Evolutionary conservation across 2,329 filamentous ascomycete species (phyloP).

Genomic region (Claviceps quebecensis): DNA sequence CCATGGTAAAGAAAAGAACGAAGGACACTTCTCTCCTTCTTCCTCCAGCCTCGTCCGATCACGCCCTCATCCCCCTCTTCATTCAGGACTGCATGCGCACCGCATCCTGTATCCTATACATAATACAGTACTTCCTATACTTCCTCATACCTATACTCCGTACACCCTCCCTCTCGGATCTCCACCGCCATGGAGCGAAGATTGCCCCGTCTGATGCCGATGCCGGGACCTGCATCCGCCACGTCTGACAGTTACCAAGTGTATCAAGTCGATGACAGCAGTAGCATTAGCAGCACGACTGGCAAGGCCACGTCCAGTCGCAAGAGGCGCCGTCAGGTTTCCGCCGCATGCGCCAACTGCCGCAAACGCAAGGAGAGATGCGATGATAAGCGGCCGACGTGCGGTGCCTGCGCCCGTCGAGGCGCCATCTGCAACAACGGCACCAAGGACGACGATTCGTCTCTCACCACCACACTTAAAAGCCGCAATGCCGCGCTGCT

Average conservation of each 20-base stretch:
- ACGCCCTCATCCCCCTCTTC: too few species aligned
- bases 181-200: background rate
- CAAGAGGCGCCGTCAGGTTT: constrained; percentile 5
- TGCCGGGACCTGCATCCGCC: background rate
- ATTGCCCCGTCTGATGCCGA: background rate
- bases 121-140: too few species aligned
- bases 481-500: constrained; percentile 4
- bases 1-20: too few species aligned
- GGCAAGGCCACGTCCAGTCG: background rate
- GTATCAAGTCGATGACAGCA: background rate
- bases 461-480: background rate
- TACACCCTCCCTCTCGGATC: too few species aligned
- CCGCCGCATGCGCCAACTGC: constrained; percentile 4
- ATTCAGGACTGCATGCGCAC: too few species aligned
- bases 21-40: too few species aligned
- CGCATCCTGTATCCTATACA: too few species aligned
- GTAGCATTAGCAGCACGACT: background rate
- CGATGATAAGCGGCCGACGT: constrained; percentile 4
- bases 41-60: too few species aligned
- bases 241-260: background rate
- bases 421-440: constrained; percentile 5
- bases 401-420: constrained; percentile 4
- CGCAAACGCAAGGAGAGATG: constrained; percentile 5
- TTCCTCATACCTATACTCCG: too few species aligned
- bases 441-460: constrained; percentile 1